Conservation (phyloP, 495 filamentous ascomycete genomes). For the Trichoderma erinaceum region DNA sequence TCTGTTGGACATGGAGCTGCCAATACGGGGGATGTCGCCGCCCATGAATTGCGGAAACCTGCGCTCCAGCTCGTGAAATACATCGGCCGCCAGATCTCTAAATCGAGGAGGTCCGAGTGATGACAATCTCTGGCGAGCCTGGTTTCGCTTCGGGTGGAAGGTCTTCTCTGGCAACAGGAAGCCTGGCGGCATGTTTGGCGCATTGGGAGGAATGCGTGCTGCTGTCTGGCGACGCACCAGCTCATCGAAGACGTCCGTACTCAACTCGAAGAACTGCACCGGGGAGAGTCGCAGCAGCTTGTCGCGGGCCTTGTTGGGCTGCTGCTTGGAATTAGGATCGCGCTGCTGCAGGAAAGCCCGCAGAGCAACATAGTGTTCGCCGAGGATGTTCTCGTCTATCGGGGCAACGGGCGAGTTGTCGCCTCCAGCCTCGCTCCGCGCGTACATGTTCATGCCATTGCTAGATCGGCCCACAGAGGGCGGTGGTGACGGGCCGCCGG, state of each 20-base stretch:
- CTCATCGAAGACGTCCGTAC: conserved; percentile 96
- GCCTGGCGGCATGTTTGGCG: conserved; percentile 51
- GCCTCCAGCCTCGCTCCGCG: conserved; percentile 55
- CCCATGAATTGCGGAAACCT: conserved; percentile 76
- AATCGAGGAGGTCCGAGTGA: conserved; percentile 80
- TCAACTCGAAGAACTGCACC: conserved; percentile 93
- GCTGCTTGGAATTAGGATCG: conserved; percentile 66
- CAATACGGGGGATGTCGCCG: conserved; percentile 58
- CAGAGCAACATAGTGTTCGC: conserved; percentile 75
- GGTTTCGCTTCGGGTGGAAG: conserved; percentile 95
- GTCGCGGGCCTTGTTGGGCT: conserved; percentile 82
- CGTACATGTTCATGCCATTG: conserved; percentile 59
- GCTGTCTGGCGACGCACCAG: conserved; percentile 72
- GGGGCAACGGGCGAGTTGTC: conserved; percentile 32
- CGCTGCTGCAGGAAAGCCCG: conserved; percentile 69
- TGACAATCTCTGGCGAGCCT: conserved; percentile 87
- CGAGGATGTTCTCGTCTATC: conserved; percentile 43
- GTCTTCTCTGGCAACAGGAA: conserved; percentile 74
- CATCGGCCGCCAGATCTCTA: conserved; percentile 87
- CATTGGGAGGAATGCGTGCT: conserved; percentile 46
- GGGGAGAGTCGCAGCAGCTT: conserved; percentile 83
- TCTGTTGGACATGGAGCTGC: conserved; percentile 59
- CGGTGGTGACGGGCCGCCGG: conserved; percentile 71
- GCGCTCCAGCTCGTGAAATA: conserved; percentile 88
- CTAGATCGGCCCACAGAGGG: conserved; percentile 76